Evolutionary conservation across 2,329 filamentous ascomycete genomes (phyloP).

Genomic region (Alternaria viburni): DNA sequence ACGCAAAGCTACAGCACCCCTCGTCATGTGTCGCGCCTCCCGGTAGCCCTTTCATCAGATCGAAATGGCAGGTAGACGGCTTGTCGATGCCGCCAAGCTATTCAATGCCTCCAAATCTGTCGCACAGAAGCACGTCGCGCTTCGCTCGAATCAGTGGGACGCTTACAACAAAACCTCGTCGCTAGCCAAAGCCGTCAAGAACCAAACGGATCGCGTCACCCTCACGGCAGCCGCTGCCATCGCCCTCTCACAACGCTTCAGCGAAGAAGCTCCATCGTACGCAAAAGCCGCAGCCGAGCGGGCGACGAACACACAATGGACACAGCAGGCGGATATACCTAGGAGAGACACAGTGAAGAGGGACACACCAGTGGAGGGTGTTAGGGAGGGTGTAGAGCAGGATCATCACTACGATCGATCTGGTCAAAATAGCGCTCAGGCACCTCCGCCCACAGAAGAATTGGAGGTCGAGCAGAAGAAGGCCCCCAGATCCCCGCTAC

Average conservation of each 20-base stretch:
- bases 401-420: constrained; percentile 59
- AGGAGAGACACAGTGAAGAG: constrained; percentile 38
- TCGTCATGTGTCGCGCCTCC: constrained; percentile 19
- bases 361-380: constrained; percentile 20
- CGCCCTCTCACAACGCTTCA: constrained; percentile 64
- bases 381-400: constrained; percentile 54
- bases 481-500: constrained; percentile 52
- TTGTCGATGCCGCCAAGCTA: constrained; percentile 59
- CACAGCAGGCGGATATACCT: constrained; percentile 34
- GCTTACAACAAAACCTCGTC: constrained; percentile 69
- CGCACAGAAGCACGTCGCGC: constrained; percentile 61
- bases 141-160: constrained; percentile 67
- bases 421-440: constrained; percentile 48
- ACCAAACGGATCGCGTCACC: constrained; percentile 66
- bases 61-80: constrained; percentile 59
- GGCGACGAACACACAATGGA: constrained; percentile 23
- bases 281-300: constrained; percentile 30
- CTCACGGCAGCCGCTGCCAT: constrained; percentile 67
- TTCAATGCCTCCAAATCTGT: constrained; percentile 56
- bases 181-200: constrained; percentile 67
- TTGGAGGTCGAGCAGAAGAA: constrained; percentile 56
- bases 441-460: constrained; percentile 47
- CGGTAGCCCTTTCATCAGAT: constrained; percentile 22
- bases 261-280: constrained; percentile 54
- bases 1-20: constrained; percentile 2